phyloP scores from a whole-genome alignment of 2,329 filamentous ascomycete genomes.

The Ophiosphaerella narmari region DNA sequence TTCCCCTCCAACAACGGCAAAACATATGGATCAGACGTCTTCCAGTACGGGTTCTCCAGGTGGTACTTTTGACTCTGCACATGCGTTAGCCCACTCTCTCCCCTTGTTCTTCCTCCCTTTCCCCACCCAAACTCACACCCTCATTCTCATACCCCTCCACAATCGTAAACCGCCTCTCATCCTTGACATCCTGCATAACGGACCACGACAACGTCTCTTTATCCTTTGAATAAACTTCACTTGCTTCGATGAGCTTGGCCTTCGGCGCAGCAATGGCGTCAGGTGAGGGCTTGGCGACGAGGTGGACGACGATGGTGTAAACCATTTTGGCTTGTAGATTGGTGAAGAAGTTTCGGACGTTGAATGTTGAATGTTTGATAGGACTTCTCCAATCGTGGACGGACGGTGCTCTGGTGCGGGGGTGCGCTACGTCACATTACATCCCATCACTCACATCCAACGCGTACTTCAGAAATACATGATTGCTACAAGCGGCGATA shows the following conservation, averaged over 20 bases:
- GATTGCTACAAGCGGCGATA: too few species aligned
- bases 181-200: constrained; percentile 75
- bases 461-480: too few species aligned
- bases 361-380: not conserved
- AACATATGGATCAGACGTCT: constrained; percentile 77
- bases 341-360: not conserved
- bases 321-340: constrained; percentile 56
- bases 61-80: constrained; percentile 49
- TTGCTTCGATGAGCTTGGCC: constrained; percentile 76
- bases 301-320: constrained; percentile 71
- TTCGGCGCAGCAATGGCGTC: constrained; percentile 69
- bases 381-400: too few species aligned
- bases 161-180: constrained; percentile 72
- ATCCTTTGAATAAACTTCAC: constrained; percentile 72
- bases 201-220: constrained; percentile 70
- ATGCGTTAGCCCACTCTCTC: not conserved
- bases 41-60: constrained; percentile 70
- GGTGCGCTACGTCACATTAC: too few species aligned
- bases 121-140: constrained; percentile 49
- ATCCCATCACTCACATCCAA: too few species aligned
- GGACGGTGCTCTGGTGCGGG: too few species aligned
- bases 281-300: constrained; percentile 70
- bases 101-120: too few species aligned
- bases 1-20: constrained; percentile 67
- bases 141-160: constrained; percentile 75